Evolutionary conservation across 2,329 filamentous ascomycete species (phyloP), one percentile per base, ranked within the genome.

Genomic region (Capronia coronata): DNA sequence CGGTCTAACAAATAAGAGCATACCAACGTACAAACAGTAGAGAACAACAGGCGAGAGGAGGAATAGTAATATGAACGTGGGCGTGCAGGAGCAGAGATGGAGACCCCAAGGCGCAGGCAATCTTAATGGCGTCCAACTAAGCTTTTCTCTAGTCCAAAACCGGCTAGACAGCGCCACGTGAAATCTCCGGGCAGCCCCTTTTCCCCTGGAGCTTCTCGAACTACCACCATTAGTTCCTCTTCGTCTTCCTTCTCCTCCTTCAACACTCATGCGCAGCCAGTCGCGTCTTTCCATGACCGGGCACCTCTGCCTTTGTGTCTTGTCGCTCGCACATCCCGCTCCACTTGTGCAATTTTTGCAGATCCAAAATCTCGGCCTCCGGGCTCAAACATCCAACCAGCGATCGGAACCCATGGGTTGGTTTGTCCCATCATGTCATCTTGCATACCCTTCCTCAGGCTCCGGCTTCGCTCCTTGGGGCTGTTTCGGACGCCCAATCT

Each of bases 41-140:
- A n/a, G n/a, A n/a, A n/a, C n/a, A n/a, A n/a, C n/a, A n/a, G n/a
- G n/a, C n/a, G n/a, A n/a, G n/a, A n/a, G n/a, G n/a, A n/a, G n/a
- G n/a, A n/a, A n/a, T n/a, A n/a, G n/a, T n/a, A n/a, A n/a, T n/a
- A n/a, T n/a, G n/a, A n/a, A n/a, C n/a, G n/a, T n/a, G n/a, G n/a
- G 38, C 19, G 34, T 32, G 41, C 19, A 39, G n/a, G 18, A 22
- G n/a, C 30, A n/a, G 3, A 34, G 39, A 44, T 44, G 41, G 40
- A 44, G 40, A n/a, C 11, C 7, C 11, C n/a, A 18, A 39, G 30
- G 23, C 40, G 32, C 32, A 30, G 37, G 51, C 54, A 56, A 56
- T 56, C 54, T 56, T 56, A 56, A 54, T 48, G 54, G 54, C 48
- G 54, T 56, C 51, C 34, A 56, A 54, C 45, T 48, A 56, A 56